Evolutionary conservation across 176 grass and related monocot genomes (phyloP).

Genomic region (Ampelocalamus luodianensis): DNA sequence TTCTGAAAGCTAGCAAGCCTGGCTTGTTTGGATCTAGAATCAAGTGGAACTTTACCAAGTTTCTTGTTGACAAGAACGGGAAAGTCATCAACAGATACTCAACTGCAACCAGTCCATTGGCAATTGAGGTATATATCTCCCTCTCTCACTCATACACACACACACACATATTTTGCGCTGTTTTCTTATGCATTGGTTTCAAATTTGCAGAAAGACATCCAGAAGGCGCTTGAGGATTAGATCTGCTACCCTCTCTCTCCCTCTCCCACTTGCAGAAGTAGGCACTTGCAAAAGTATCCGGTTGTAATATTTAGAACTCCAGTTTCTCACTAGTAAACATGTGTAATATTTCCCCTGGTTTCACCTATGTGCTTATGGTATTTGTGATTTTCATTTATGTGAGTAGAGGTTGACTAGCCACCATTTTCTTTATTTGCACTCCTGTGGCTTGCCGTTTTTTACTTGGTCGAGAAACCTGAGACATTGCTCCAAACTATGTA

Average conservation of each 20-base stretch:
- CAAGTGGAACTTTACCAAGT: constrained; percentile 98
- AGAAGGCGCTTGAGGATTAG: constrained; percentile 64
- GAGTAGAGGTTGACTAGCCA: constrained; percentile 14
- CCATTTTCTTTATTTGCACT: neutral
- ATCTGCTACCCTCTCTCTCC: neutral
- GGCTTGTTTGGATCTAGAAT: constrained; percentile 81
- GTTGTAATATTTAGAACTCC: constrained; percentile 6
- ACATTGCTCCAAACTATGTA: neutral
- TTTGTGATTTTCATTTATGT: constrained; percentile 10
- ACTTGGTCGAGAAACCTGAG: neutral
- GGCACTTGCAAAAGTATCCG: constrained; percentile 1
- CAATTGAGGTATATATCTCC: constrained; percentile 63
- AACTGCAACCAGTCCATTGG: constrained; percentile 57
- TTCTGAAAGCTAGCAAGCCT: constrained; percentile 81
- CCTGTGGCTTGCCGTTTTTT: neutral
- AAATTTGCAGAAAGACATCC: constrained; percentile 75
- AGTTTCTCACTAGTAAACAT: constrained; percentile 1
- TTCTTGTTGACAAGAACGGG: constrained; percentile 82
- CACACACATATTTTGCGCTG: neutral
- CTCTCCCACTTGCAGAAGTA: constrained; percentile 35
- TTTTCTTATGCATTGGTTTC: constrained; percentile 40
- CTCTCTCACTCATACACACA: neutral
- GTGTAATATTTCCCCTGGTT: neutral
- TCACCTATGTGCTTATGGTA: neutral
- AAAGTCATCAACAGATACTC: constrained; percentile 77